A percentile compares a stretch with the other conserved stretches of the same genome.
Evolutionary conservation across 2,329 filamentous ascomycete genomes (phyloP).

Genomic region (Pseudogymnoascus destructans): DNA sequence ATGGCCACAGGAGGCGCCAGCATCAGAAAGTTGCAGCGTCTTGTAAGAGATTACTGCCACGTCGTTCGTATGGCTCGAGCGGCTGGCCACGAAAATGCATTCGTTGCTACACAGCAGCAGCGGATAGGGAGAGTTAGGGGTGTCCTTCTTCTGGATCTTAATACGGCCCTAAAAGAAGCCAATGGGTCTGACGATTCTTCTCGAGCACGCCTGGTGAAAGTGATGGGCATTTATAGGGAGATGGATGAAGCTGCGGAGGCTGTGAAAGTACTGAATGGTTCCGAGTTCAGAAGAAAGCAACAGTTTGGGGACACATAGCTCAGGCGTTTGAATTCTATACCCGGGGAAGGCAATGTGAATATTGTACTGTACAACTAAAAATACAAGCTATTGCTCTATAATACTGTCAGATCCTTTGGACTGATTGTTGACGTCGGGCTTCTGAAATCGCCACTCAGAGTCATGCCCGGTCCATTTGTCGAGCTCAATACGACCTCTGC

Average conservation of each 20-base stretch:
- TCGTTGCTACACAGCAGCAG: constrained; percentile 42
- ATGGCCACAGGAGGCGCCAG: constrained; percentile 24
- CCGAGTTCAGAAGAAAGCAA: constrained; percentile 12
- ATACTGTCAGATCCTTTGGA: constrained; percentile 38
- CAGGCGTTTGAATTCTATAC: constrained; percentile 30
- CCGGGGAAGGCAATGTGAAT: constrained; percentile 28
- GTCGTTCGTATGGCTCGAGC: constrained; percentile 37
- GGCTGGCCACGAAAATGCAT: constrained; percentile 47
- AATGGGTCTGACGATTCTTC: constrained; percentile 30
- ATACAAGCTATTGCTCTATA: constrained; percentile 36
- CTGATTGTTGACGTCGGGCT: constrained; percentile 44
- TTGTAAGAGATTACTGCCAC: constrained; percentile 44
- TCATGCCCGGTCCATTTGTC: constrained; percentile 76
- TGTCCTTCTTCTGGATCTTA: constrained; percentile 52
- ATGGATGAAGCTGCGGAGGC: constrained; percentile 48
- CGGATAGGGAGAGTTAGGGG: constrained; percentile 45
- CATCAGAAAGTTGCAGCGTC: constrained; percentile 33
- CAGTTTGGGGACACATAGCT: constrained; percentile 30
- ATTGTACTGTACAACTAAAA: constrained; percentile 19
- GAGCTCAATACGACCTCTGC: constrained; percentile 71
- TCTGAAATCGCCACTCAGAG: constrained; percentile 66
- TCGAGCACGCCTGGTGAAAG: constrained; percentile 35
- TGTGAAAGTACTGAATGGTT: constrained; percentile 34
- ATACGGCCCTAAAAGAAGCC: constrained; percentile 46
- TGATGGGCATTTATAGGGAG: constrained; percentile 47